Conservation (phyloP, 257 asterid species). For the Lavandula angustifolia region DNA sequence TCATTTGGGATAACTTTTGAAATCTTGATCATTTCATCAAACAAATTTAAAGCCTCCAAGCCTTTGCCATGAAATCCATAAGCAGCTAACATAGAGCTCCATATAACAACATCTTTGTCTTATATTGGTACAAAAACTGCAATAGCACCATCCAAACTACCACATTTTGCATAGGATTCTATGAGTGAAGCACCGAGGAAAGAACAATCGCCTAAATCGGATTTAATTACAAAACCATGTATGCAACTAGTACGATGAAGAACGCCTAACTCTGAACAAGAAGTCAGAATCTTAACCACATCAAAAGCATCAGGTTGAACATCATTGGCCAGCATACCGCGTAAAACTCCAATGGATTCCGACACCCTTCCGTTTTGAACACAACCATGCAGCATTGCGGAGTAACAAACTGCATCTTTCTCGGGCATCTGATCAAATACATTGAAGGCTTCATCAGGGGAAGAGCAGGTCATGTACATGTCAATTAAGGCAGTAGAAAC, state of each 20-base stretch:
- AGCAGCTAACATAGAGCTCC: conserved; percentile 84
- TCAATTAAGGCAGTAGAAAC: conserved; percentile 75
- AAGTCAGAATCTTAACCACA: conserved; percentile 52
- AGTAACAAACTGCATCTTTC: conserved; percentile 61
- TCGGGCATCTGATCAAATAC: conserved; percentile 49
- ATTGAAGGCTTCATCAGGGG: conserved; percentile 60
- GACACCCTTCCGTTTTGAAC: conserved; percentile 47
- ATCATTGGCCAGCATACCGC: conserved; percentile 49
- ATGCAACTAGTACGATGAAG: conserved; percentile 61
- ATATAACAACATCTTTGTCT: conserved; percentile 57
- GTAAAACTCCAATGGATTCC: conserved; percentile 50
- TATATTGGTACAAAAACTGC: conserved; percentile 40
- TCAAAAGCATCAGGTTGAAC: conserved; percentile 48
- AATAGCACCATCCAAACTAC: conserved; percentile 59
- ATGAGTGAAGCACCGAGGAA: conserved; percentile 63
- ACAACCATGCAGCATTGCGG: conserved; percentile 58
- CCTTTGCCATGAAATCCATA: conserved; percentile 69
- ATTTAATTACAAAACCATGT: too few relatives aligned
- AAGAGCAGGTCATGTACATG: conserved; percentile 77
- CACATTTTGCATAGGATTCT: conserved; percentile 76
- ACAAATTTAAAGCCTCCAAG: conserved; percentile 53
- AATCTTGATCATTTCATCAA: conserved; percentile 49
- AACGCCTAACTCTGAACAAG: conserved; percentile 73
- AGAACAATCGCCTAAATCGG: conserved; percentile 36
- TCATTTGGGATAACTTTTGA: conserved; percentile 52